phyloP scores from a whole-genome alignment of 2,329 filamentous ascomycete genomes.

The Emericellopsis cladophorae region DNA sequence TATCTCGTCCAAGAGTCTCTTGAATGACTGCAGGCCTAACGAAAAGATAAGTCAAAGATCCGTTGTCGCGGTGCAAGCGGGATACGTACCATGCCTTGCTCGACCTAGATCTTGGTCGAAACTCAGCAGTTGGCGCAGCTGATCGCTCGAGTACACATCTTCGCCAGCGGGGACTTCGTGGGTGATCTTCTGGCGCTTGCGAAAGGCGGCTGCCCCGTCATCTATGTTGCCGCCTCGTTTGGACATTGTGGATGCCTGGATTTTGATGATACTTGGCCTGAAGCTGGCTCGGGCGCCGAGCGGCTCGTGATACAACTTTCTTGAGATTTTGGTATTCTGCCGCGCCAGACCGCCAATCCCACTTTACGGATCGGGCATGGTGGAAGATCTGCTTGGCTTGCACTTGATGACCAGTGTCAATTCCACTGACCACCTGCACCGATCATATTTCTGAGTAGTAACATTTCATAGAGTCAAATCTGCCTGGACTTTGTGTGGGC shows the following conservation, averaged over 20 bases:
- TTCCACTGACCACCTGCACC: background rate
- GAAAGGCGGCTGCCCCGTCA: conserved; percentile 26
- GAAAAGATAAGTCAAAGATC: background rate
- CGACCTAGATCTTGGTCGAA: conserved; percentile 59
- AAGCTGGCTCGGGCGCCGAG: no score
- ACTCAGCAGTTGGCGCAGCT: conserved; percentile 54
- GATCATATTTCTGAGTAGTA: background rate
- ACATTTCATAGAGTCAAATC: no score
- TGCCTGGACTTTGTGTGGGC: no score
- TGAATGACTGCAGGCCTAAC: conserved; percentile 55
- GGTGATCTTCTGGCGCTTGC: conserved; percentile 43
- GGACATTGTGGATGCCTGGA: conserved; percentile 19
- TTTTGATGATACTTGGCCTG: background rate
- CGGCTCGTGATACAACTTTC: background rate
- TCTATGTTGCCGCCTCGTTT: conserved; percentile 27
- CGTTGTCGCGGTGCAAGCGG: background rate
- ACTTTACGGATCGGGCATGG: background rate
- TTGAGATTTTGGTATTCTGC: background rate
- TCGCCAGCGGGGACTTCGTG: conserved; percentile 46
- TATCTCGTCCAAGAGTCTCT: conserved; percentile 57
- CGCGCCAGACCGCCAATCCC: background rate
- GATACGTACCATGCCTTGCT: conserved; percentile 47
- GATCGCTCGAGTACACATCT: conserved; percentile 48
- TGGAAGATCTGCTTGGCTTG: background rate
- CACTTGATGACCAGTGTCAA: background rate